phyloP scores from a whole-genome alignment of 2,329 filamentous ascomycete species.

The Apiospora arundinis region DNA sequence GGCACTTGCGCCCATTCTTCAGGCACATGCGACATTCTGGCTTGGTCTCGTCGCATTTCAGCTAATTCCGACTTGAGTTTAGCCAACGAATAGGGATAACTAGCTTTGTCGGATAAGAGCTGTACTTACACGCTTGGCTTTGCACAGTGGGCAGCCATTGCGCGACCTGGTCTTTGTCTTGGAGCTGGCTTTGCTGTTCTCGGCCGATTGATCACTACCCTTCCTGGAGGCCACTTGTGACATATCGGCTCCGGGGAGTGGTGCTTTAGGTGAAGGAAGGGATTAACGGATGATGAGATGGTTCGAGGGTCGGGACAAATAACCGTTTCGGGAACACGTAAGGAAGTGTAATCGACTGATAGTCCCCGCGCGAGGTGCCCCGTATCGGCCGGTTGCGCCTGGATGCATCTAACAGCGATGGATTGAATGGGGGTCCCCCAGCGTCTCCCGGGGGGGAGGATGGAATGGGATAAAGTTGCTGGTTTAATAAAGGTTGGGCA shows the following conservation, averaged over 20 bases:
- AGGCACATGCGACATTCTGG: slow-evolving; percentile 39
- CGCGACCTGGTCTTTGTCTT: slow-evolving; percentile 37
- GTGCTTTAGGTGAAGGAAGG: background rate
- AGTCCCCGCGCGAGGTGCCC: background rate
- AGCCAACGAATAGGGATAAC: background rate
- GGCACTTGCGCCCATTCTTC: slow-evolving; percentile 38
- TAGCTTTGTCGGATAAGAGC: background rate
- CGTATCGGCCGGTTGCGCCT: slow-evolving; percentile 10
- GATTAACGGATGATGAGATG: slow-evolving; percentile 7
- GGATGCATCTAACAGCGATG: slow-evolving; percentile 1
- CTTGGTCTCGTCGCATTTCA: slow-evolving; percentile 42
- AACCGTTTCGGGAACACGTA: slow-evolving; percentile 16
- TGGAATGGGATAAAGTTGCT: slow-evolving; percentile 15
- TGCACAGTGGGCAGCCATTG: slow-evolving; percentile 41
- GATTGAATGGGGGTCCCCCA: slow-evolving; percentile 3
- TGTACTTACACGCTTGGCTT: slow-evolving; percentile 35
- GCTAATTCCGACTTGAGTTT: slow-evolving; percentile 24
- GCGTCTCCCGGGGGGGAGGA: background rate
- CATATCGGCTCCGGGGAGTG: slow-evolving; percentile 19
- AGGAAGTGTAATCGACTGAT: background rate
- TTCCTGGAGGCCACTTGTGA: slow-evolving; percentile 14
- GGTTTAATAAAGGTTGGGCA: slow-evolving; percentile 4
- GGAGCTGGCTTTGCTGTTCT: slow-evolving; percentile 20
- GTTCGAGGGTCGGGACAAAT: slow-evolving; percentile 9
- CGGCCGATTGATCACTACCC: slow-evolving; percentile 21